Percentiles rank a stretch among this genome's conserved stretches.
Conservation (phyloP, 352 stramenopile genomes). For the Bremia lactucae region DNA sequence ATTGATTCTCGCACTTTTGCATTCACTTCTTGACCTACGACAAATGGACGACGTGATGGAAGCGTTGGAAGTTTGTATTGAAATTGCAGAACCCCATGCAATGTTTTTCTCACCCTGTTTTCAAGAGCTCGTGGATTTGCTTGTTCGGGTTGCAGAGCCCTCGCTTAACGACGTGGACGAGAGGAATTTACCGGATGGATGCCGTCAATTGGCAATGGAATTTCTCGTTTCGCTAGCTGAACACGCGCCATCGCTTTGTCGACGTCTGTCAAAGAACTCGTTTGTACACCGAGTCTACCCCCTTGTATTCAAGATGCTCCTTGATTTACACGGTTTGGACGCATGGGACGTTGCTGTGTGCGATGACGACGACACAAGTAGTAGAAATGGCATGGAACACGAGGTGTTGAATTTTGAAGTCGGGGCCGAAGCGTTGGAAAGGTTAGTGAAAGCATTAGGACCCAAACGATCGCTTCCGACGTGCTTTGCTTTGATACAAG, state of each 20-base stretch:
- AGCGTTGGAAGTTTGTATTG: conserved; percentile 71
- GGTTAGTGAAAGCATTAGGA: conserved; percentile 51
- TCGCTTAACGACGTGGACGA: conserved; percentile 18
- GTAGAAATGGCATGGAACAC: conserved; percentile 30
- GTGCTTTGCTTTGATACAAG: conserved; percentile 69
- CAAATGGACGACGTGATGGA: conserved; percentile 73
- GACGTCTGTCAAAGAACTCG: conserved; percentile 59
- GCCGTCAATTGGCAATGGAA: conserved; percentile 74
- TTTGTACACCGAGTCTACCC: conserved; percentile 69
- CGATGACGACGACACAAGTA: conserved; percentile 49
- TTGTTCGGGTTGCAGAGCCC: conserved; percentile 59
- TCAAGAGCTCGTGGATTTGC: conserved; percentile 48
- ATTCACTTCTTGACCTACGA: conserved; percentile 32
- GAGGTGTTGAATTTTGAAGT: conserved; percentile 86
- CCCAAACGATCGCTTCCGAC: conserved; percentile 61
- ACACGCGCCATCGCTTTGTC: conserved; percentile 46
- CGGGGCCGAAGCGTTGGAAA: conserved; percentile 66
- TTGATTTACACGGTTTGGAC: conserved; percentile 65
- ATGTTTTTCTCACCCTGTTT: conserved; percentile 58
- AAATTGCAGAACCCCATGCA: conserved; percentile 63
- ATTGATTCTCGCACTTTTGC: conserved; percentile 43
- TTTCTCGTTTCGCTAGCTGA: conserved; percentile 74
- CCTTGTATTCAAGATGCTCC: conserved; percentile 78
- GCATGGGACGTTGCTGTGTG: conserved; percentile 57
- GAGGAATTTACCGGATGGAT: conserved; percentile 41